Percentiles rank a stretch among this genome's conserved stretches.
Conservation (phyloP, 2,329 filamentous ascomycete species). For the Claviceps quebecensis region DNA sequence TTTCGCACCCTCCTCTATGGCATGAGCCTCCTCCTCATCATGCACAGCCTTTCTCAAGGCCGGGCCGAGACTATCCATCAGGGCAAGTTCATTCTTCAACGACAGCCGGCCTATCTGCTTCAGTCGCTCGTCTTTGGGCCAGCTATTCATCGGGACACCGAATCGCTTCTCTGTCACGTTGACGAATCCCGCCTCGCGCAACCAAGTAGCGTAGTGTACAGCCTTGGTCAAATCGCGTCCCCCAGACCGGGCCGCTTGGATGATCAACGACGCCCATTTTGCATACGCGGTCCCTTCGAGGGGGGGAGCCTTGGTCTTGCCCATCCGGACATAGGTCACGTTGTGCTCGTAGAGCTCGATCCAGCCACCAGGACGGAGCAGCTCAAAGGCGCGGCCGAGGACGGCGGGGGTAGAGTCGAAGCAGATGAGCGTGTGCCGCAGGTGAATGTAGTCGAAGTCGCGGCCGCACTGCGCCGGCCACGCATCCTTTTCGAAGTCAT, state of each 20-base stretch:
- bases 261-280: conserved; percentile 7
- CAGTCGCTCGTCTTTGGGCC: conserved; percentile 18
- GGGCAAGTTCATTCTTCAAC: background rate
- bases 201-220: conserved; percentile 12
- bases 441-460: conserved; percentile 41
- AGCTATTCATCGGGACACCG: conserved; percentile 19
- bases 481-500: conserved; percentile 35
- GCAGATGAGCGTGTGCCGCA: conserved; percentile 34
- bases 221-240: conserved; percentile 14
- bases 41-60: background rate
- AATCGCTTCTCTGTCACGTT: conserved; percentile 13
- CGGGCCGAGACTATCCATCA: background rate
- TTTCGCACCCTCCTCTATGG: background rate
- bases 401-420: conserved; percentile 35
- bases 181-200: conserved; percentile 20
- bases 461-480: conserved; percentile 28
- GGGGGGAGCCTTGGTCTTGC: background rate
- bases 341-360: conserved; percentile 24
- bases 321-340: conserved; percentile 10
- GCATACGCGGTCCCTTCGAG: conserved; percentile 3
- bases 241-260: background rate
- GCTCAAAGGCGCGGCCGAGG: conserved; percentile 29
- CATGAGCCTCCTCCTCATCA: background rate
- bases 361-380: conserved; percentile 26
- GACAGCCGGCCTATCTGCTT: conserved; percentile 9